These are phyloP conservation scores for Ulvella scutata DNA, from an alignment of 139 green algal genomes.

Conservation along the genomic window DNA sequence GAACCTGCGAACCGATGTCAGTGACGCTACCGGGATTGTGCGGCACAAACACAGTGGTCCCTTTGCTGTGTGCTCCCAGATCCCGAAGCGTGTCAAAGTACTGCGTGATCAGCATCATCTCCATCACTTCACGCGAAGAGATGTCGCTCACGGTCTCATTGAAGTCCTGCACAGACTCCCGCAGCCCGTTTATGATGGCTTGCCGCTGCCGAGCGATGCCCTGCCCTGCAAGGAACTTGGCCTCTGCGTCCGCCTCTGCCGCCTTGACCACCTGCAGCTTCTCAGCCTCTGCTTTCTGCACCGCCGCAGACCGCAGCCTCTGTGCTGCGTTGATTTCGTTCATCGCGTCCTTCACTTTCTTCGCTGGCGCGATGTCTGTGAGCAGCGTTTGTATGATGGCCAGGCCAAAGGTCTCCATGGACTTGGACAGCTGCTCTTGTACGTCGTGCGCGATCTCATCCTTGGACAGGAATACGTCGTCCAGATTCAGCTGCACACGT, in stretches of 20 bases:
- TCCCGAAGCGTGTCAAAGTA: constrained; percentile 90
- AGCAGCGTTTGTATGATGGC: constrained; percentile 56
- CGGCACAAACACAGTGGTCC: constrained; percentile 65
- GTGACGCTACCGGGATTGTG: constrained; percentile 38
- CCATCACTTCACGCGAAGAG: constrained; percentile 40
- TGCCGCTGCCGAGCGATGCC: constrained; percentile 57
- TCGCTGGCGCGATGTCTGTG: constrained; percentile 63
- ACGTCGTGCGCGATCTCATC: constrained; percentile 68
- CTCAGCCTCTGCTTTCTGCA: constrained; percentile 61
- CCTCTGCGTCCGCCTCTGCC: constrained; percentile 86
- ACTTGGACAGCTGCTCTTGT: constrained; percentile 42
- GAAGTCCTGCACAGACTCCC: constrained; percentile 74
- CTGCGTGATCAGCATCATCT: constrained; percentile 74
- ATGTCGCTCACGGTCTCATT: constrained; percentile 28
- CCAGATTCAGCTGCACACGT: constrained; percentile 20
- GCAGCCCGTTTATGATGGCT: constrained; percentile 82
- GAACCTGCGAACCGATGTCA: constrained; percentile 39
- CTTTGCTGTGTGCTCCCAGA: constrained; percentile 24
- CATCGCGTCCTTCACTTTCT: constrained; percentile 58
- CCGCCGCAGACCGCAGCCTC: constrained; percentile 36
- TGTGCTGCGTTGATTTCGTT: constrained; percentile 79
- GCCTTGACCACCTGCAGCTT: constrained; percentile 77
- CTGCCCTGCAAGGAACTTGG: constrained; percentile 72
- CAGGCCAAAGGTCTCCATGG: constrained; percentile 72
- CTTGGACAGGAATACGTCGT: constrained; percentile 42